phyloP scores from a whole-genome alignment of 2,329 filamentous ascomycete species.

The Colletotrichum gigasporum region DNA sequence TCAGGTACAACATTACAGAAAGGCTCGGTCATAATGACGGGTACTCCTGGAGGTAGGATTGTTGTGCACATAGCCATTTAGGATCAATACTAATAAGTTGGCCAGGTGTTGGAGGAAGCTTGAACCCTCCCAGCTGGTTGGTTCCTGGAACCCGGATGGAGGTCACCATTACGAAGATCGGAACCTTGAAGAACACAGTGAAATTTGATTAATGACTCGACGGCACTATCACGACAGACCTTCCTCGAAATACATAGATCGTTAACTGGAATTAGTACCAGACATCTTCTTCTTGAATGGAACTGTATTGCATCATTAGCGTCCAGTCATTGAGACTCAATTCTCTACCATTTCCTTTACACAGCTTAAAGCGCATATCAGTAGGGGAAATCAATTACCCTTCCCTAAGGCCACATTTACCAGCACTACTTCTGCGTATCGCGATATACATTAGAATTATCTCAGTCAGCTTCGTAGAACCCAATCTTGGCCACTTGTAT shows the following conservation, averaged over 20 bases:
- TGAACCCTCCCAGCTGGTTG: constrained; percentile 50
- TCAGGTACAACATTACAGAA: constrained; percentile 52
- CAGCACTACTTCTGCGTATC: too few species aligned
- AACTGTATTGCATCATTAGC: too few species aligned
- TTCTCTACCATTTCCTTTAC: too few species aligned
- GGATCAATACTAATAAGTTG: neutral
- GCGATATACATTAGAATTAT: neutral
- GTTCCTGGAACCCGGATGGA: constrained; percentile 50
- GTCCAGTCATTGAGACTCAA: too few species aligned
- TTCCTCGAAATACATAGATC: too few species aligned
- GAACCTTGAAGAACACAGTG: constrained; percentile 51
- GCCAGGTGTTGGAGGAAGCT: constrained; percentile 51
- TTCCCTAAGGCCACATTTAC: too few species aligned
- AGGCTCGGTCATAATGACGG: constrained; percentile 56
- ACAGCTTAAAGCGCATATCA: too few species aligned
- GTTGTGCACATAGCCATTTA: accelerated
- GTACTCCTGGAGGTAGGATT: constrained; percentile 51
- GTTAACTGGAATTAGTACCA: too few species aligned
- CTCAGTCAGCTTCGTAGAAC: neutral
- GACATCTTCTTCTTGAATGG: too few species aligned
- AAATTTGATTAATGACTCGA: too few species aligned
- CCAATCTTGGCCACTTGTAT: constrained; percentile 2
- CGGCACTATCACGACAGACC: too few species aligned
- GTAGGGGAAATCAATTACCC: too few species aligned
- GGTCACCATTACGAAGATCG: constrained; percentile 48